A percentile compares a stretch with the other conserved stretches of the same genome.
These are phyloP conservation scores for Conticribra weissflogii DNA, from an alignment of 108 stramenopile species.

Conservation along the genomic window DNA sequence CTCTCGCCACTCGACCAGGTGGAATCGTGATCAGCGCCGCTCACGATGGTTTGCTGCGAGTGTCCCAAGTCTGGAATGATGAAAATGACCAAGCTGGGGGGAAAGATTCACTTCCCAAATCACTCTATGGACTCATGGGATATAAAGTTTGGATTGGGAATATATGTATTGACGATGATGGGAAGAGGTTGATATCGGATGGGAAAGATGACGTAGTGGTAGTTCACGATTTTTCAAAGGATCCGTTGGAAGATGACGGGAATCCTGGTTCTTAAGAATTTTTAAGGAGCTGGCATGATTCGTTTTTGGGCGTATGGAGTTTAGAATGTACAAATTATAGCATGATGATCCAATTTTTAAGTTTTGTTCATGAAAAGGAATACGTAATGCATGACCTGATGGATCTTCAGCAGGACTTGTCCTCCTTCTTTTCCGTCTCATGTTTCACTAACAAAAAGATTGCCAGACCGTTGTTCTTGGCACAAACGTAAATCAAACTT, in stretches of 20 bases:
- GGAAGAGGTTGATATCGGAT: conserved; percentile 41
- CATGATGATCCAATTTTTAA: no score
- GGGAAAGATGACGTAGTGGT: conserved; percentile 49
- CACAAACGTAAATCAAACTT: no score
- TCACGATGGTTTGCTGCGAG: conserved; percentile 72
- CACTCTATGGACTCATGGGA: conserved; percentile 43
- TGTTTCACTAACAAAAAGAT: no score
- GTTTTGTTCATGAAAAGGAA: no score
- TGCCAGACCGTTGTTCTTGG: no score
- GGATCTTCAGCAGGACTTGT: no score
- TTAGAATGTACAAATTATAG: background rate
- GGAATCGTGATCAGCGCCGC: conserved; percentile 62
- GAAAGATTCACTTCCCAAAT: conserved; percentile 4
- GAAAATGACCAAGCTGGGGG: conserved; percentile 10
- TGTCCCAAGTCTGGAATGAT: conserved; percentile 38
- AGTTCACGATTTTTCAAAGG: conserved; percentile 49
- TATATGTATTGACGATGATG: conserved; percentile 44
- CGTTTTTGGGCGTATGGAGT: background rate
- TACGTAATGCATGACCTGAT: no score
- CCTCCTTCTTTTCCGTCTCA: no score
- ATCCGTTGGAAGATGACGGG: conserved; percentile 2
- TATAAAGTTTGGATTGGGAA: conserved; percentile 53
- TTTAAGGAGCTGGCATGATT: no score
- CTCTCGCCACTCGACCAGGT: conserved; percentile 54
- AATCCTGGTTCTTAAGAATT: background rate